Conservation (phyloP, 163 green algal species). For the Chloromonas sp. region DNA sequence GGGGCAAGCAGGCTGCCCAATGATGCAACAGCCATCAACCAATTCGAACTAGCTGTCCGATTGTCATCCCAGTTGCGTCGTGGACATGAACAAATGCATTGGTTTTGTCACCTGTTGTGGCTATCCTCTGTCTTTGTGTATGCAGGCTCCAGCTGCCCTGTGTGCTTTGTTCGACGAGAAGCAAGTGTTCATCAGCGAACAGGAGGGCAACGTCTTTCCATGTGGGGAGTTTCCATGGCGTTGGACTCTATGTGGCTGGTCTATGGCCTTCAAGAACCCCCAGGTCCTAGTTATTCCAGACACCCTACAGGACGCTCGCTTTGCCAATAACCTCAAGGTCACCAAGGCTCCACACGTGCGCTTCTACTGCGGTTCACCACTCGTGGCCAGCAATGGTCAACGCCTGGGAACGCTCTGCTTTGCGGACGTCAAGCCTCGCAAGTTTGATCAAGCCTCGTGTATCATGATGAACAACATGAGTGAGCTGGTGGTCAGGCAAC, state of each 20-base stretch:
- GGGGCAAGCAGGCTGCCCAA: too few relatives aligned
- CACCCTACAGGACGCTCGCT: constrained; percentile 31
- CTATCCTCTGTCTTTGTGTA: background rate
- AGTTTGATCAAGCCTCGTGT: constrained; percentile 17
- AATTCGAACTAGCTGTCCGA: too few relatives aligned
- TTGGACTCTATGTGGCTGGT: constrained; percentile 42
- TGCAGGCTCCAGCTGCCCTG: constrained; percentile 29
- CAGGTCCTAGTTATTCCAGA: constrained; percentile 43
- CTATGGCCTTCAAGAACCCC: constrained; percentile 39
- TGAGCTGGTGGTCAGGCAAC: constrained; percentile 40
- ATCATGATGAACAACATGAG: constrained; percentile 45
- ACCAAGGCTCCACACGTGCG: constrained; percentile 22
- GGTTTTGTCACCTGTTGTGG: too few relatives aligned
- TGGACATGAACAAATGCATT: too few relatives aligned
- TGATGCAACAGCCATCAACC: too few relatives aligned
- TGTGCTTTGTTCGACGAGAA: constrained; percentile 40
- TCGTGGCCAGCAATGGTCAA: constrained; percentile 49
- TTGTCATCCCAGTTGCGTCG: too few relatives aligned
- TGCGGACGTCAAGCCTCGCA: constrained; percentile 33
- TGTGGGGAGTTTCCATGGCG: constrained; percentile 43
- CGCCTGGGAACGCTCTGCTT: constrained; percentile 48
- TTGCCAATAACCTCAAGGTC: constrained; percentile 18
- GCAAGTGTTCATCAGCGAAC: constrained; percentile 29
- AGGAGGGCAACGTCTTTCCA: constrained; percentile 27
- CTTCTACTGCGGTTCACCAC: constrained; percentile 47